These are phyloP conservation scores for Apiospora marii DNA, from an alignment of 2,329 filamentous ascomycete species.

Conservation along the genomic window DNA sequence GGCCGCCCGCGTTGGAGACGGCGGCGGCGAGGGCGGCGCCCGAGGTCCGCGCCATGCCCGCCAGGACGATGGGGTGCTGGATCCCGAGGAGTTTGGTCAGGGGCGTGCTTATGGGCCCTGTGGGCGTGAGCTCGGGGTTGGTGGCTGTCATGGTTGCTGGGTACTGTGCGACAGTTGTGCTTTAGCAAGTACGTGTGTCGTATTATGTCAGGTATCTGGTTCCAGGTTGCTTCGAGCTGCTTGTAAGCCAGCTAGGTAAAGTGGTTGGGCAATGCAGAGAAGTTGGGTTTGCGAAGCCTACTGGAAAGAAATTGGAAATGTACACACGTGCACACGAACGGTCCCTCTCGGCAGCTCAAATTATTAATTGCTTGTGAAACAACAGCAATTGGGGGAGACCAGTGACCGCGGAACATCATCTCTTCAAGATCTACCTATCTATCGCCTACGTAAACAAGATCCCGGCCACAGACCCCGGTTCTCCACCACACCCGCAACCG, in stretches of 20 bases:
- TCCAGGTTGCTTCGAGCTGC: background rate
- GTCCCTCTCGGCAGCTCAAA: background rate
- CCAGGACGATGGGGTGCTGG: conserved; percentile 87
- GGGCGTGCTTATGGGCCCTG: conserved; percentile 72
- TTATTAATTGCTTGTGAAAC: background rate
- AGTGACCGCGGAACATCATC: background rate
- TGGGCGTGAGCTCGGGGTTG: conserved; percentile 26
- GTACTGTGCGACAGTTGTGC: background rate
- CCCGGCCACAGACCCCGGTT: conserved; percentile 12
- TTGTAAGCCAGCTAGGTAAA: background rate
- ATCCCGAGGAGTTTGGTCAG: conserved; percentile 83
- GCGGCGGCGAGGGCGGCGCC: conserved; percentile 81
- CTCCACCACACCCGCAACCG: conserved; percentile 1
- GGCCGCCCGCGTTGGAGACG: conserved; percentile 86
- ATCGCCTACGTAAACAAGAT: background rate
- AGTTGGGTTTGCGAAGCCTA: background rate
- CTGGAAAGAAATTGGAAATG: too few species aligned
- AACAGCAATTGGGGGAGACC: background rate
- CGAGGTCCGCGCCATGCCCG: conserved; percentile 91
- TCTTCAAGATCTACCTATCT: background rate
- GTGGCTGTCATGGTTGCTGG: conserved; percentile 26
- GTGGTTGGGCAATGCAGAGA: background rate
- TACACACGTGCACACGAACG: background rate
- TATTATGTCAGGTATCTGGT: background rate
- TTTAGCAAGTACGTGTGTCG: background rate